Evolutionary conservation across 176 grass and related monocot genomes (phyloP).

Genomic region (Oryza coarctata): DNA sequence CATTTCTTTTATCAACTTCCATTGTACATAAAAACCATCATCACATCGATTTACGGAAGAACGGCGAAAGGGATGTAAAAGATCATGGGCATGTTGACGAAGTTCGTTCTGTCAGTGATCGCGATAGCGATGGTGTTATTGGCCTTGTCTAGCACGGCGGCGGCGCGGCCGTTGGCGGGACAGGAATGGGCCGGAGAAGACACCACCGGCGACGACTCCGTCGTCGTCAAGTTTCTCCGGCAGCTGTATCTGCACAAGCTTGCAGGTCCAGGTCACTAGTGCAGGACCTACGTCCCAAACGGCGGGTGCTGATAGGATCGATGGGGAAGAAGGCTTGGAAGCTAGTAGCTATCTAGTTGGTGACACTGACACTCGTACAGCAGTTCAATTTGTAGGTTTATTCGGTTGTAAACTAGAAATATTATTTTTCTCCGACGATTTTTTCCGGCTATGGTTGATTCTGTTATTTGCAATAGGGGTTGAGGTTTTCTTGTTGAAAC

Average conservation of each 20-base stretch:
- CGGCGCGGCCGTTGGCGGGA: constrained; percentile 23
- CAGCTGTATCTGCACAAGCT: constrained; percentile 31
- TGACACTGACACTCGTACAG: not conserved
- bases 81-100: constrained; percentile 21
- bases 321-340: not conserved
- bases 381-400: constrained; percentile 17
- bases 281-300: constrained; percentile 35
- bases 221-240: constrained; percentile 30
- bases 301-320: constrained; percentile 28
- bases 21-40: too few species aligned
- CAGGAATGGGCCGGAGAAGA: constrained; percentile 2
- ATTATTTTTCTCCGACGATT: not conserved
- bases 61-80: not conserved
- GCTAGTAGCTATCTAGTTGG: not conserved
- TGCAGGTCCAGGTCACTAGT: constrained; percentile 26
- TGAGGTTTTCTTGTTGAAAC: not conserved
- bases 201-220: constrained; percentile 9
- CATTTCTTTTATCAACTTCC: too few species aligned
- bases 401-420: not conserved
- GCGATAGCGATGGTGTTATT: constrained; percentile 31
- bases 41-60: too few species aligned
- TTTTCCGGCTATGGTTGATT: not conserved
- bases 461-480: not conserved
- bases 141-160: not conserved
- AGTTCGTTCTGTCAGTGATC: constrained; percentile 30